These are phyloP conservation scores for Calocera cornea DNA, from an alignment of 768 basidiomycete genomes.

Conservation along the genomic window DNA sequence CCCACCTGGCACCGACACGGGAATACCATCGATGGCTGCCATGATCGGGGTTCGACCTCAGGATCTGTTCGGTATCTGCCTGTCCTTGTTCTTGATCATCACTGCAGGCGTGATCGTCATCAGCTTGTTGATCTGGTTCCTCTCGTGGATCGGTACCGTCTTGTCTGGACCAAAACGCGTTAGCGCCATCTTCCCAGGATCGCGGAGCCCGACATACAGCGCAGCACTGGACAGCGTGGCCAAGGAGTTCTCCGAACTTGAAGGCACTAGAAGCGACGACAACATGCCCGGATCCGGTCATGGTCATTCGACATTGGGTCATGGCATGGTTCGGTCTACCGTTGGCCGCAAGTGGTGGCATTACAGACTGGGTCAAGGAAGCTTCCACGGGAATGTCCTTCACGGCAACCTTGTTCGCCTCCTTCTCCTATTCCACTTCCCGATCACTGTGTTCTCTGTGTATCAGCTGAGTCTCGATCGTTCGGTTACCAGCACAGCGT, in stretches of 20 bases:
- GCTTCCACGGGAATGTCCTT: conserved; percentile 67
- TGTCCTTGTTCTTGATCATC: conserved; percentile 72
- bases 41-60: conserved; percentile 68
- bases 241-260: neutral
- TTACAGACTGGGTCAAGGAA: conserved; percentile 39
- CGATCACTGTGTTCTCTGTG: conserved; percentile 80
- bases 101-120: conserved; percentile 55
- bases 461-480: conserved; percentile 64
- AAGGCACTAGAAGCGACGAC: neutral
- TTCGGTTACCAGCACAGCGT: conserved; percentile 38
- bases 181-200: neutral
- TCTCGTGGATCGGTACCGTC: conserved; percentile 39
- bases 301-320: neutral
- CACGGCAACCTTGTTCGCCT: conserved; percentile 87
- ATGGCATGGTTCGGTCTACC: neutral
- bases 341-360: conserved; percentile 11
- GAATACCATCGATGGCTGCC: conserved; percentile 74
- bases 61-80: conserved; percentile 69
- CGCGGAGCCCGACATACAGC: neutral
- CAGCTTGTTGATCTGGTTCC: conserved; percentile 55
- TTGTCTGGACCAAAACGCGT: neutral
- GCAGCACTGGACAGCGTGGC: neutral
- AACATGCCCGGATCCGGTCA: neutral
- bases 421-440: conserved; percentile 85
- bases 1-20: conserved; percentile 40